Base-by-base conservation (phyloP, 2,329 filamentous ascomycete species). In the Scedosporium dehoogii region DNA sequence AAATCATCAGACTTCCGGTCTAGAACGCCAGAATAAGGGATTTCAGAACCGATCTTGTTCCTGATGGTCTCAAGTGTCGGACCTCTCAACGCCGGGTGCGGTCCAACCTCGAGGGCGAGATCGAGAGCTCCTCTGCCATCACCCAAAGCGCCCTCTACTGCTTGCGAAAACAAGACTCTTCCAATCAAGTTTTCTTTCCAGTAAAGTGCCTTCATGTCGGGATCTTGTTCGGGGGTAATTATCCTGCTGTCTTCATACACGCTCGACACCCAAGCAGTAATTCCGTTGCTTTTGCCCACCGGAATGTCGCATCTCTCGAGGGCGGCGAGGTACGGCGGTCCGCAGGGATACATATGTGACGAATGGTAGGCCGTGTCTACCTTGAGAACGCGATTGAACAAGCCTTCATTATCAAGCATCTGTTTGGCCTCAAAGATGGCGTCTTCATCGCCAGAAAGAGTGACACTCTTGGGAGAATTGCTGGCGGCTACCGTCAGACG, bases 131-230 rank as follows among this genome's bases (percentile, higher is more conserved):
- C 63, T 7, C 69, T 66, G 4, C 57, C 29, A 3, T 70, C 59
- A 2, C 64, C 64, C 14, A 69, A 63, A 6, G 51, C 61, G 68
- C 75, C 70, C 66, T 79, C 71, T 9, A 67, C 60, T 38, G 78
- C 79, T 4, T 71, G 67, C 5, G 73, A 68, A 64, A 79, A 82
- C 3, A 74, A 70, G 6, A 82, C 80, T 0, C 74, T 73, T 2
- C 73, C 75, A 0, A 75, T 72, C 67, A 82, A 66, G 61, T 82
- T 82, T 2, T 71, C 66, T 2, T 72, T 70, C 80, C 80, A 82
- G 65, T 82, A 82, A 46, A 61, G 23, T 48, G 33, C 33, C 33
- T 38, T 38, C 33, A 38, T 38, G 10, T 14, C 33, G 10, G 33
- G 33, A 10, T 38, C 33, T 4, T 38, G 10, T 12, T 38, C 10